These are phyloP conservation scores for Russula virescens DNA, from an alignment of 768 basidiomycete genomes.

Conservation along the genomic window DNA sequence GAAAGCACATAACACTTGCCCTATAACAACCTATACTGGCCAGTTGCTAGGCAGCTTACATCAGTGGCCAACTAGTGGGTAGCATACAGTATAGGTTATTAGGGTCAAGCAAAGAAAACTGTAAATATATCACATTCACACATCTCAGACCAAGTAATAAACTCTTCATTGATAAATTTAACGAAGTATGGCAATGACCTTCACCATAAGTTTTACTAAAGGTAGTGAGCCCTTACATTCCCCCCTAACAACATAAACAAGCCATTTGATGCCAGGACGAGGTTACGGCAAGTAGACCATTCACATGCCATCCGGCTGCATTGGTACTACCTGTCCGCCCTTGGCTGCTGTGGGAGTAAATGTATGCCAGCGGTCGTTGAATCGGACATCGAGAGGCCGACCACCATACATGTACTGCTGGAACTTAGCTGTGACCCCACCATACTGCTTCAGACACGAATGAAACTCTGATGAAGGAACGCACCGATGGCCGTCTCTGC, in stretches of 20 bases:
- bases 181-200: background rate
- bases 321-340: constrained; percentile 67
- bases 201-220: background rate
- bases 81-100: no score
- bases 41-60: no score
- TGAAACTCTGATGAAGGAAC: constrained; percentile 24
- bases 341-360: constrained; percentile 87
- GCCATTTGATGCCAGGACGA: background rate
- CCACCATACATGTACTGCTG: constrained; percentile 95
- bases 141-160: constrained; percentile 23
- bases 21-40: no score
- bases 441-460: constrained; percentile 25
- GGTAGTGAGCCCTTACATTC: no score
- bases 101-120: no score
- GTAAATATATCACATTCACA: no score
- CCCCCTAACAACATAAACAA: background rate
- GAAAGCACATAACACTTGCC: no score
- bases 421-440: constrained; percentile 66
- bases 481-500: constrained; percentile 91
- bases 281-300: background rate
- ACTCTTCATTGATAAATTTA: background rate
- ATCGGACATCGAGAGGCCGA: constrained; percentile 83
- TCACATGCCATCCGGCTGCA: constrained; percentile 49
- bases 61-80: no score
- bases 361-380: constrained; percentile 94